These are phyloP conservation scores for Paecilomyces variotii DNA, from an alignment of 2,329 filamentous ascomycete genomes.

Conservation along the genomic window DNA sequence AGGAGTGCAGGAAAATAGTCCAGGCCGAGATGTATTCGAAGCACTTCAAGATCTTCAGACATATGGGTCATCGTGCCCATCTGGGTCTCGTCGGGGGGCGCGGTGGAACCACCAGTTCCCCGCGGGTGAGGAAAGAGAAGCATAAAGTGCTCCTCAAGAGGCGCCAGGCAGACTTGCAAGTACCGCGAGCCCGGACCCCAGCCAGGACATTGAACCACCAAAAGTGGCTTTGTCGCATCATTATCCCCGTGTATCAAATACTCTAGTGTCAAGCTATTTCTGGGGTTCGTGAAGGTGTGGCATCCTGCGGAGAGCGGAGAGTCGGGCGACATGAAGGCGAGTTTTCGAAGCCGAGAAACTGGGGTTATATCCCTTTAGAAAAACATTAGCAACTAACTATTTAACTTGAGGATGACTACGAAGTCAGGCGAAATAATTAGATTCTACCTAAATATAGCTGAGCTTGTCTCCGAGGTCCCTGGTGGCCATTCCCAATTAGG, in stretches of 20 bases:
- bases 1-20: constrained; percentile 12
- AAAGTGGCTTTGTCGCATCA: constrained; percentile 1
- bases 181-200: constrained; percentile 18
- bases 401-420: too few relatives aligned
- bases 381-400: too few relatives aligned
- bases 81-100: constrained; percentile 2
- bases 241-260: constrained; percentile 9
- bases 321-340: not conserved
- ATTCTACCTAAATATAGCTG: not conserved
- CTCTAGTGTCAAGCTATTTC: constrained; percentile 10
- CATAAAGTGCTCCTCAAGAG: constrained; percentile 10
- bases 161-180: constrained; percentile 11
- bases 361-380: too few relatives aligned
- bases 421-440: too few relatives aligned
- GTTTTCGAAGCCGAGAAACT: not conserved
- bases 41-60: constrained; percentile 17
- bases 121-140: constrained; percentile 20
- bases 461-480: not conserved
- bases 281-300: constrained; percentile 10
- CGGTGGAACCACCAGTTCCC: constrained; percentile 14
- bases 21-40: constrained; percentile 14
- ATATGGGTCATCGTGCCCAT: constrained; percentile 16
- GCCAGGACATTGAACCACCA: constrained; percentile 16
- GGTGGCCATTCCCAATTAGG: not conserved
- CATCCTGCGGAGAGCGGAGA: constrained; percentile 6